A percentile compares a stretch with the other conserved stretches of the same genome.
phyloP scores from a whole-genome alignment of 306 rosid genomes.

The Gastrolobium bilobum region DNA sequence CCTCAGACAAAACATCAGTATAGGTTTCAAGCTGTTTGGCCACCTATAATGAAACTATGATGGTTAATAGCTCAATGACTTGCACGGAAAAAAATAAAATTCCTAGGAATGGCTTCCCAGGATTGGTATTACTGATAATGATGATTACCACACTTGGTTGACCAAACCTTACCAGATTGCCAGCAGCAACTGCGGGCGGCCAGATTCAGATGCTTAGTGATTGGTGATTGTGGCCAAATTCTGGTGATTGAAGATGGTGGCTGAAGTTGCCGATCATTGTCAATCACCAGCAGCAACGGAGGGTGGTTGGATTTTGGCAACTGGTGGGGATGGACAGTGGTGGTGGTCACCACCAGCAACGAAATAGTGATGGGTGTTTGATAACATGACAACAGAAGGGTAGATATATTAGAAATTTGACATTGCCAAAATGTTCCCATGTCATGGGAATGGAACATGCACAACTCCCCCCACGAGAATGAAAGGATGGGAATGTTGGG shows the following conservation, averaged over 20 bases:
- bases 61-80: background rate
- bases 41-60: background rate
- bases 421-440: background rate
- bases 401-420: background rate
- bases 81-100: background rate
- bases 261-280: background rate
- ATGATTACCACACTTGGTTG: background rate
- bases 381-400: constrained; percentile 20
- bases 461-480: constrained; percentile 7
- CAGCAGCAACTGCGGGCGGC: background rate
- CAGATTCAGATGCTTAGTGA: background rate
- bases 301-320: background rate
- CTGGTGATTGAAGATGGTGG: background rate
- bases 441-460: constrained; percentile 1
- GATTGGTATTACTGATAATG: too few species aligned
- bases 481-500: background rate
- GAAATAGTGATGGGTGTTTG: background rate
- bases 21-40: constrained; percentile 10
- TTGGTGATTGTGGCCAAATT: background rate
- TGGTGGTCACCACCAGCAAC: background rate
- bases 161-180: background rate
- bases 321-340: background rate
- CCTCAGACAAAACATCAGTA: constrained; percentile 3
- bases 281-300: background rate
- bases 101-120: too few species aligned